Base-by-base conservation (phyloP, 495 filamentous ascomycete species). In the Podospora australis region DNA sequence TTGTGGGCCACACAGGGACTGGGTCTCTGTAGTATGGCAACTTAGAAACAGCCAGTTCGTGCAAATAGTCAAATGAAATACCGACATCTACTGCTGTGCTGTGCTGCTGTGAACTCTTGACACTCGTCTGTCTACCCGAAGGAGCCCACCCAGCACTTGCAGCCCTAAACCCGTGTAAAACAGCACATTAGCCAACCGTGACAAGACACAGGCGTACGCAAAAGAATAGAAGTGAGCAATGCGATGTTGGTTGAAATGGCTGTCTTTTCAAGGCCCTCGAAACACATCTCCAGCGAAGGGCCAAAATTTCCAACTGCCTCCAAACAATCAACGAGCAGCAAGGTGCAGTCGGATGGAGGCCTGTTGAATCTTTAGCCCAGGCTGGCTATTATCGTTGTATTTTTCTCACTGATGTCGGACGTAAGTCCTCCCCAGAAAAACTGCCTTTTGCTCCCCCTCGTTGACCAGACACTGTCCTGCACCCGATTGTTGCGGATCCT, bases 401-500 rank as follows among this genome's bases (percentile, higher is more conserved):
- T 57, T 57, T 20, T 57, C 51, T 50, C 53, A 49, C 42, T 35
- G 39, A 50, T 41, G 32, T n/a, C n/a, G 42, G 47, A 50, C 44
- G 14, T 11, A 14, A 26, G 32, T 54, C 50, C 47, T 49, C 41
- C 46, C 45, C 16, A 39, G 47, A 39, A 46, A 46, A n/a, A n/a
- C 53, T 49, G 52, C 55, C 53, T 47, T 34, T 52, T 48, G 43
- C 50, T 24, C 36, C 40, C 50, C 39, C 32, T 46, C 44, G 44
- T 46, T 41, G 51, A 40, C 50, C 41, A 61, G 55, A 39, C 49
- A 54, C 49, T 41, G 40, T 46, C 35, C 55, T 50, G 52, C 56
- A 56, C 55, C 56, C 52, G 39, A 54, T 46, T 46, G 55, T 48
- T 32, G 62, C 53, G 56, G 55, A 56, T 56, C 63, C 56, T 56